Conservation (phyloP, 2,329 filamentous ascomycete genomes). For the Cercospora nicotianae region DNA sequence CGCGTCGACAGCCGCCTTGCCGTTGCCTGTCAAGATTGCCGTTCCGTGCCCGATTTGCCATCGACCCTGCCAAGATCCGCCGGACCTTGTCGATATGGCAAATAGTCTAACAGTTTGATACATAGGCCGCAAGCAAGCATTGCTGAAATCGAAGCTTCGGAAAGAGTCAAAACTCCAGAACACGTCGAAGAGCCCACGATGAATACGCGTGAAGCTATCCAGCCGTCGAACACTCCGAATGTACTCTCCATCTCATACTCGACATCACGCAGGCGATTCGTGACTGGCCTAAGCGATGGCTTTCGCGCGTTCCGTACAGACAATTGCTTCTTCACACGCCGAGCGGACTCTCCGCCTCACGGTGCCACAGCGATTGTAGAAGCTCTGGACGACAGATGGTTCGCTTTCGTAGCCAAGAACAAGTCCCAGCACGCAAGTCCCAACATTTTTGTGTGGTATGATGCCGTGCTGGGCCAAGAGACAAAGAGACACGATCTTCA, state of each 20-base stretch:
- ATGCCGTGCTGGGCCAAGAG: slow-evolving; percentile 75
- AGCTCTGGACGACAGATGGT: slow-evolving; percentile 54
- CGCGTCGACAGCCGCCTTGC: background rate
- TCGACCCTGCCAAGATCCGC: background rate
- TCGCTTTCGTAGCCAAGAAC: slow-evolving; percentile 87
- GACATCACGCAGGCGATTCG: slow-evolving; percentile 78
- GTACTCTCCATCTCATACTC: slow-evolving; percentile 88
- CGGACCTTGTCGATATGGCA: slow-evolving; percentile 1
- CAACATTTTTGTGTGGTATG: slow-evolving; percentile 65
- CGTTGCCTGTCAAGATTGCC: background rate
- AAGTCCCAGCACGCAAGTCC: slow-evolving; percentile 44
- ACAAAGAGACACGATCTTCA: slow-evolving; percentile 76
- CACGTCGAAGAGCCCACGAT: slow-evolving; percentile 51
- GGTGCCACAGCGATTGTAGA: slow-evolving; percentile 35
- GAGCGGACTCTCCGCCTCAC: slow-evolving; percentile 24
- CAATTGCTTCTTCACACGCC: slow-evolving; percentile 40
- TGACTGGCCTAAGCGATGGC: slow-evolving; percentile 81
- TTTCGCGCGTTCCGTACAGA: slow-evolving; percentile 58
- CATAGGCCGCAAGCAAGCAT: background rate
- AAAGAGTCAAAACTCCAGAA: background rate
- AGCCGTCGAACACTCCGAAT: slow-evolving; percentile 69
- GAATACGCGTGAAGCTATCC: slow-evolving; percentile 87
- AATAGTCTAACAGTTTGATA: background rate
- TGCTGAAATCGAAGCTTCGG: background rate
- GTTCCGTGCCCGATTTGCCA: background rate